Evolutionary conservation across 306 rosid genomes (phyloP).

Genomic region (Quillaja saponaria): DNA sequence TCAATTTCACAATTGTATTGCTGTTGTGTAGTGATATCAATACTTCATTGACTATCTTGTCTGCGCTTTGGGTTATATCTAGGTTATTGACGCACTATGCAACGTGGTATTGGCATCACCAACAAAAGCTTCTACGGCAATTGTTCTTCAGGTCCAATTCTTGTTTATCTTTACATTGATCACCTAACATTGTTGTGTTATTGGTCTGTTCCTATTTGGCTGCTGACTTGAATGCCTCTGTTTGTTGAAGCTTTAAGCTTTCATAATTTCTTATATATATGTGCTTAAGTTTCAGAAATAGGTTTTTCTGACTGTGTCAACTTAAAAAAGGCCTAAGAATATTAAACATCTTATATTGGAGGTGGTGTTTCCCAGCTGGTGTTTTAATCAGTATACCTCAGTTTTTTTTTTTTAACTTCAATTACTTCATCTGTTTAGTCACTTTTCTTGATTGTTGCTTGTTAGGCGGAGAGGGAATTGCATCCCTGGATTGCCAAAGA

Average conservation of each 20-base stretch:
- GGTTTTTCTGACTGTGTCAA: too few species aligned
- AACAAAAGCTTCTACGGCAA: constrained; percentile 85
- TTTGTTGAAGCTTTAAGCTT: constrained; percentile 17
- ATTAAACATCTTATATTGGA: constrained; percentile 24
- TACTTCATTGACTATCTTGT: constrained; percentile 18
- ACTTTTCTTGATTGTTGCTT: constrained; percentile 43
- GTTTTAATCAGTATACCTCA: constrained; percentile 14
- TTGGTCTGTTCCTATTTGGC: background rate
- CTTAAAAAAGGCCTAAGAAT: background rate
- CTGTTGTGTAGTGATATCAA: constrained; percentile 10
- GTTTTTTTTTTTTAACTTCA: constrained; percentile 28
- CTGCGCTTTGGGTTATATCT: constrained; percentile 7
- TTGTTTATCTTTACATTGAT: constrained; percentile 26
- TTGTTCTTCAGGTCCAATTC: constrained; percentile 86
- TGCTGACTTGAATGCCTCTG: constrained; percentile 20
- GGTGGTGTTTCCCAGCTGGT: constrained; percentile 16
- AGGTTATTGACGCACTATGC: constrained; percentile 98
- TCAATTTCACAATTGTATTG: background rate
- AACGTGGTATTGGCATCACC: constrained; percentile 93
- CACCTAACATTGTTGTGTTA: too few species aligned
- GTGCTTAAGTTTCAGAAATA: constrained; percentile 11
- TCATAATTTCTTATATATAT: constrained; percentile 7
- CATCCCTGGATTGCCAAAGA: constrained; percentile 99
- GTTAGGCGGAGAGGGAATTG: constrained; percentile 89
- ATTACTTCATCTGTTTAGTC: constrained; percentile 33